Evolutionary conservation across 2,329 filamentous ascomycete species (phyloP).

Genomic region (Tetracladium maxilliforme): DNA sequence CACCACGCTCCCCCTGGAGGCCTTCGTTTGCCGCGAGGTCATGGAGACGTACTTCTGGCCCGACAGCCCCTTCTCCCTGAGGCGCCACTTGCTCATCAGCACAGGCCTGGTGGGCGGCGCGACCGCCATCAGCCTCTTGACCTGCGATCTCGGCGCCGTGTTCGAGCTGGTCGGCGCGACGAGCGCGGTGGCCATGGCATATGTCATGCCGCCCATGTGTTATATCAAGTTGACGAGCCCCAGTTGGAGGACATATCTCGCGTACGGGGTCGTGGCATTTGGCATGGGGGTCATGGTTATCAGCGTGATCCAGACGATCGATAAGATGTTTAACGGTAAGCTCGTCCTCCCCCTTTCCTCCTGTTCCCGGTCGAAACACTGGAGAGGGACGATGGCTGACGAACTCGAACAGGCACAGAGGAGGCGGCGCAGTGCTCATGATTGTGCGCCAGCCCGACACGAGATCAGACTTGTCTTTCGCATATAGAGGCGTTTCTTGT

Average conservation of each 20-base stretch:
- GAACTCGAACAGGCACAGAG: too few relatives aligned
- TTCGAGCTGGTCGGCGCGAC: conserved; percentile 96
- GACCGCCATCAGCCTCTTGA: conserved; percentile 65
- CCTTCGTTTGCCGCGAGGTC: conserved; percentile 93
- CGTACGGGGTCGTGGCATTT: conserved; percentile 61
- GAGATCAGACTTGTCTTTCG: too few relatives aligned
- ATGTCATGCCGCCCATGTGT: conserved; percentile 87
- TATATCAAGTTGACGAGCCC: conserved; percentile 78
- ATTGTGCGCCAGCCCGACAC: too few relatives aligned
- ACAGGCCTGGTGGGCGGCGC: conserved; percentile 68
- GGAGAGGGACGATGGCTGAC: too few relatives aligned
- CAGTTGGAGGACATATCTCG: conserved; percentile 59
- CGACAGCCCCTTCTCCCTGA: conserved; percentile 61
- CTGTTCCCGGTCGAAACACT: too few relatives aligned
- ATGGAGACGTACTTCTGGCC: conserved; percentile 75
- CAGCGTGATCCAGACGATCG: conserved; percentile 57
- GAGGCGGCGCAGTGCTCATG: too few relatives aligned
- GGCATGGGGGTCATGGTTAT: conserved; percentile 73
- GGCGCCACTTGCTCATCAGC: conserved; percentile 76
- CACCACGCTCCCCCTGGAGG: conserved; percentile 88
- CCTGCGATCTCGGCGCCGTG: conserved; percentile 84
- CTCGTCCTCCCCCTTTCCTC: too few relatives aligned
- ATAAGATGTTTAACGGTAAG: conserved; percentile 46
- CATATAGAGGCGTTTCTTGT: too few relatives aligned
- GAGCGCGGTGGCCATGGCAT: conserved; percentile 84